Evolutionary conservation across 108 stramenopile genomes (phyloP).

Genomic region (Heterococcus sp.): DNA sequence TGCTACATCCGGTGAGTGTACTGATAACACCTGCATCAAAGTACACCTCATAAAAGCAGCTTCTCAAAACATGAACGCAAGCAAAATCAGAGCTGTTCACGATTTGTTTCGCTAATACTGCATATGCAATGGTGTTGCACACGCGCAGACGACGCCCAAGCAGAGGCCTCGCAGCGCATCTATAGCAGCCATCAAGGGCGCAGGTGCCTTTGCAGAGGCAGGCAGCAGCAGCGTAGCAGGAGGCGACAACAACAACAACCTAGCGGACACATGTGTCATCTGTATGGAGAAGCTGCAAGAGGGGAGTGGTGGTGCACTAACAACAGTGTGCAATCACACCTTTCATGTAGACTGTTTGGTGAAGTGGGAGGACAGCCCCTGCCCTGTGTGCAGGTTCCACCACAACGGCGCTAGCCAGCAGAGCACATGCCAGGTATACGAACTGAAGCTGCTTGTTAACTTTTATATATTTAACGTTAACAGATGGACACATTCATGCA

Average conservation of each 20-base stretch:
- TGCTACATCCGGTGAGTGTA: too few relatives aligned
- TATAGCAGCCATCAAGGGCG: background rate
- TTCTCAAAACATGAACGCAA: too few relatives aligned
- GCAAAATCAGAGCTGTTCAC: too few relatives aligned
- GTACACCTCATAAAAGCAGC: too few relatives aligned
- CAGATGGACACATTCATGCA: too few relatives aligned
- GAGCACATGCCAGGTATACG: conserved; percentile 36
- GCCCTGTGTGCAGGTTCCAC: conserved; percentile 87
- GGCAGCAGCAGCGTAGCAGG: conserved; percentile 8
- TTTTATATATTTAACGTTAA: too few relatives aligned
- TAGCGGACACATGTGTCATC: conserved; percentile 73
- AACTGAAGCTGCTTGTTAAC: too few relatives aligned
- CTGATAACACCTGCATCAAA: too few relatives aligned
- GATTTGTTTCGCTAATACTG: too few relatives aligned
- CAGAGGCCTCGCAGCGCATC: background rate
- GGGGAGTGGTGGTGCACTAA: conserved; percentile 63
- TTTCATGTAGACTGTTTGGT: conserved; percentile 82
- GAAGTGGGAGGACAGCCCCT: conserved; percentile 78
- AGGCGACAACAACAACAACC: conserved; percentile 32
- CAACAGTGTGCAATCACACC: conserved; percentile 89
- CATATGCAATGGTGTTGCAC: too few relatives aligned
- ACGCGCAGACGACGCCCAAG: too few relatives aligned
- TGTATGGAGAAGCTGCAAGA: conserved; percentile 76
- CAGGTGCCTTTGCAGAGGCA: background rate
- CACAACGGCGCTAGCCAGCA: conserved; percentile 73